These are phyloP conservation scores for Citrus inodora DNA, from an alignment of 345 rosid genomes.

Conservation along the genomic window DNA sequence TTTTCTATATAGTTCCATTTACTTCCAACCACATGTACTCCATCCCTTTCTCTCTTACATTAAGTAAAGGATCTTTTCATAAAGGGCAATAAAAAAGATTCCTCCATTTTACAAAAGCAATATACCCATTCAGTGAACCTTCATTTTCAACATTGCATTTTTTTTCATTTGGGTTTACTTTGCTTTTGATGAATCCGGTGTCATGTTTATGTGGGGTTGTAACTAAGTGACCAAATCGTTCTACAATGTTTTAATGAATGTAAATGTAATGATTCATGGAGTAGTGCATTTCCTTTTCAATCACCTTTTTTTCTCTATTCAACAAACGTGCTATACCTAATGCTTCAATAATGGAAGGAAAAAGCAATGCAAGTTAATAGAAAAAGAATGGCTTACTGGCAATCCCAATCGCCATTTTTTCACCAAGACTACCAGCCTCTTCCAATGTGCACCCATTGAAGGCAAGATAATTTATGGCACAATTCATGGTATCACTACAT, in stretches of 20 bases:
- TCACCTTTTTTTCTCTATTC: constrained; percentile 4
- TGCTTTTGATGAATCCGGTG: neutral
- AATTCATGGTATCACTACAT: neutral
- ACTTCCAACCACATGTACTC: neutral
- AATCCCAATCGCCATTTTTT: neutral
- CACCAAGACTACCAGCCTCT: neutral
- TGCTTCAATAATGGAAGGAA: constrained; percentile 21
- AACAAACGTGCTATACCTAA: constrained; percentile 10
- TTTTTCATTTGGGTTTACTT: neutral
- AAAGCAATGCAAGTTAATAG: neutral
- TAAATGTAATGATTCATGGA: neutral
- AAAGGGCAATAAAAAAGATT: neutral
- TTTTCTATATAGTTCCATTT: neutral
- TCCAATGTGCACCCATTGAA: neutral
- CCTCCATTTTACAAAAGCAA: neutral
- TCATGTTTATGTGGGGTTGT: neutral
- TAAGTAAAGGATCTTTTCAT: constrained; percentile 14
- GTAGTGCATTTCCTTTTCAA: constrained; percentile 5
- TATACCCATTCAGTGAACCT: neutral
- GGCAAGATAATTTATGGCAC: neutral
- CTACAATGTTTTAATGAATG: neutral
- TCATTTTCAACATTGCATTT: neutral
- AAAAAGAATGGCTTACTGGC: neutral
- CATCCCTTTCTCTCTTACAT: constrained; percentile 6
- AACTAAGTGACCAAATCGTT: neutral